Conservation (phyloP, 2,329 filamentous ascomycete genomes). For the Lasiodiplodia theobromae region DNA sequence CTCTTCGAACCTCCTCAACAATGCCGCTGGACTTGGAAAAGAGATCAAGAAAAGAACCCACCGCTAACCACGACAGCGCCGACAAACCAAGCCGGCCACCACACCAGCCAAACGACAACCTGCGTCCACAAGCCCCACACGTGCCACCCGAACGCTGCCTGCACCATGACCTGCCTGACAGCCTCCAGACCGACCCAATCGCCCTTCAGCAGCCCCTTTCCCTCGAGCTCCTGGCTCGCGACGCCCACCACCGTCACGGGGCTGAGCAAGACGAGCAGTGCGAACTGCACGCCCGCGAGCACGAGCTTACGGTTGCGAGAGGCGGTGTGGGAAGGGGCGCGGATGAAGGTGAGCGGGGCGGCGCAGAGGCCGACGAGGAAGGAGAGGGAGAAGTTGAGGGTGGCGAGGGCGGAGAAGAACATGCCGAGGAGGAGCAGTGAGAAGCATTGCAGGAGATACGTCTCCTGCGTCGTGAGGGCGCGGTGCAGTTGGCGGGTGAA, state of each 20-base stretch:
- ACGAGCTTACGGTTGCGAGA: constrained; percentile 26
- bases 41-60: constrained; percentile 3
- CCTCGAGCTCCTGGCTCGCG: constrained; percentile 37
- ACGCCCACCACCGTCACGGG: constrained; percentile 42
- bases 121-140: constrained; percentile 90
- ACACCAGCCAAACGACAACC: constrained; percentile 90
- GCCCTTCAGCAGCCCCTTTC: constrained; percentile 47
- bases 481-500: constrained; percentile 46
- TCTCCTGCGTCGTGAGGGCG: constrained; percentile 72
- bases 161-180: constrained; percentile 66
- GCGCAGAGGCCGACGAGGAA: constrained; percentile 83
- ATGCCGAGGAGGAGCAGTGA: constrained; percentile 92
- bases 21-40: too few species aligned
- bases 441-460: constrained; percentile 84
- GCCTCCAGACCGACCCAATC: constrained; percentile 35
- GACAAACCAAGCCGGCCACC: constrained; percentile 91
- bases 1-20: too few species aligned
- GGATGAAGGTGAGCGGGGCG: constrained; percentile 78
- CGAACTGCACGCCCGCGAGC: constrained; percentile 32
- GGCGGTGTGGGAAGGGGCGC: background rate
- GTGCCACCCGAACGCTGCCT: constrained; percentile 86
- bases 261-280: constrained; percentile 41
- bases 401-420: constrained; percentile 89
- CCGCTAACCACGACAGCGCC: constrained; percentile 48
- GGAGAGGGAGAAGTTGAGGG: constrained; percentile 91